A percentile compares a stretch with the other conserved stretches of the same genome.
Conservation (phyloP, 139 green algal species). For the Chlamydomonas asymmetrica region DNA sequence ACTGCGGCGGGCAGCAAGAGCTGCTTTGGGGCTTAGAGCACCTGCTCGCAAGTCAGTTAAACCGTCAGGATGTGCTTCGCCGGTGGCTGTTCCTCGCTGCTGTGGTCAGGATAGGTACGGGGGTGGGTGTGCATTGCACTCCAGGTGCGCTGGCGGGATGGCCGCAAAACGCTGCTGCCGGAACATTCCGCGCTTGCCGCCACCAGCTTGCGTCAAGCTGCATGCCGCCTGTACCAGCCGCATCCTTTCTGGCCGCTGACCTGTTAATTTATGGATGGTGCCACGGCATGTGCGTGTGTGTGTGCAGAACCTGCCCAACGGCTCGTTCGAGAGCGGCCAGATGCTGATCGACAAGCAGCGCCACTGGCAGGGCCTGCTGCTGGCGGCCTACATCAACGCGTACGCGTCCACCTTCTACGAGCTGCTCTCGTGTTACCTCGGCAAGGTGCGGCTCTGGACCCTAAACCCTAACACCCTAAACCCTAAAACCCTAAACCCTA, state of each 20-base stretch:
- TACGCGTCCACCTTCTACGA: conserved; percentile 36
- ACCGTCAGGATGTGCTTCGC: too few species aligned
- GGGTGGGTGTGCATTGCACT: too few species aligned
- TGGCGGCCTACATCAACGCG: conserved; percentile 52
- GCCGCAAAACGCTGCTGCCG: neutral
- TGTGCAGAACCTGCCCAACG: neutral
- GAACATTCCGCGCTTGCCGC: neutral
- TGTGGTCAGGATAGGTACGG: too few species aligned
- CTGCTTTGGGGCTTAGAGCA: too few species aligned
- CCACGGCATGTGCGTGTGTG: neutral
- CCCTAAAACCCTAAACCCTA: too few species aligned
- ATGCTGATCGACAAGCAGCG: conserved; percentile 63
- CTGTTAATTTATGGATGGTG: neutral
- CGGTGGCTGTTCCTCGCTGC: too few species aligned
- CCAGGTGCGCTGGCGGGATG: neutral
- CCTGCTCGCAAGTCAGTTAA: too few species aligned
- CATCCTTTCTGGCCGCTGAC: neutral
- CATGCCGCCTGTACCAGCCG: neutral
- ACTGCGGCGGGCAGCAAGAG: too few species aligned
- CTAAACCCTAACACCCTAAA: too few species aligned
- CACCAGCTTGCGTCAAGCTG: neutral
- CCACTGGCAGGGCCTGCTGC: conserved; percentile 51
- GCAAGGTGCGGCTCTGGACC: conserved; percentile 49
- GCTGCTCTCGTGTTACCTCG: conserved; percentile 57
- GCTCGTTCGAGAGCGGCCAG: conserved; percentile 59